Conservation (phyloP, 371 early-diverging fungal species). For the Mucor plumbeus region DNA sequence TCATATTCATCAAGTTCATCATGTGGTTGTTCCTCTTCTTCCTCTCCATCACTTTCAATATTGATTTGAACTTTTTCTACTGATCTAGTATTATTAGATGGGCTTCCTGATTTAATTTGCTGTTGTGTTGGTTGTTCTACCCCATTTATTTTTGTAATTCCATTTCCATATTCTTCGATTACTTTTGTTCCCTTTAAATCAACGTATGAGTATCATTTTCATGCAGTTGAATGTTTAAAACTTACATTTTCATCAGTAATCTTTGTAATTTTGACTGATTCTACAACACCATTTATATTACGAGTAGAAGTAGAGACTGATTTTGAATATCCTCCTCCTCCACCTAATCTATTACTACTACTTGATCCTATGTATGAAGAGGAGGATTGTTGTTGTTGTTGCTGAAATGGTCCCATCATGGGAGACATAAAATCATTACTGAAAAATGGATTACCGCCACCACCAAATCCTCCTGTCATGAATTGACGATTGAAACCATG, state of each 20-base stretch:
- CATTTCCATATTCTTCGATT: conserved; percentile 49
- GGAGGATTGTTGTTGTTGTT: neutral
- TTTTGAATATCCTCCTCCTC: conserved; percentile 19
- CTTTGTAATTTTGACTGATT: conserved; percentile 36
- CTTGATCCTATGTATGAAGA: neutral
- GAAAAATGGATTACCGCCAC: neutral
- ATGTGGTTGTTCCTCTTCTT: neutral
- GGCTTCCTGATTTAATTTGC: neutral
- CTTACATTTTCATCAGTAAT: conserved; percentile 44
- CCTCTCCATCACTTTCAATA: neutral
- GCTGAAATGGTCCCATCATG: conserved; percentile 5
- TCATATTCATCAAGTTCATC: neutral
- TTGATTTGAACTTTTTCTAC: neutral
- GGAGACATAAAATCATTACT: conserved; percentile 5
- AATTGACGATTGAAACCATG: conserved; percentile 7
- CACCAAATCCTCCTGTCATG: neutral
- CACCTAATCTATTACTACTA: neutral
- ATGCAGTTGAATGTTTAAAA: neutral
- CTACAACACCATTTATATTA: conserved; percentile 40
- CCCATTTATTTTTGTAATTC: conserved; percentile 40
- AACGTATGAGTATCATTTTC: neutral
- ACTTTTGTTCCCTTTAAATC: conserved; percentile 40
- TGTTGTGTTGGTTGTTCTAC: conserved; percentile 28
- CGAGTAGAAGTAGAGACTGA: conserved; percentile 37
- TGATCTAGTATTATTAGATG: neutral